phyloP scores from a whole-genome alignment of 2,329 filamentous ascomycete species.

The Fonsecaea erecta region DNA sequence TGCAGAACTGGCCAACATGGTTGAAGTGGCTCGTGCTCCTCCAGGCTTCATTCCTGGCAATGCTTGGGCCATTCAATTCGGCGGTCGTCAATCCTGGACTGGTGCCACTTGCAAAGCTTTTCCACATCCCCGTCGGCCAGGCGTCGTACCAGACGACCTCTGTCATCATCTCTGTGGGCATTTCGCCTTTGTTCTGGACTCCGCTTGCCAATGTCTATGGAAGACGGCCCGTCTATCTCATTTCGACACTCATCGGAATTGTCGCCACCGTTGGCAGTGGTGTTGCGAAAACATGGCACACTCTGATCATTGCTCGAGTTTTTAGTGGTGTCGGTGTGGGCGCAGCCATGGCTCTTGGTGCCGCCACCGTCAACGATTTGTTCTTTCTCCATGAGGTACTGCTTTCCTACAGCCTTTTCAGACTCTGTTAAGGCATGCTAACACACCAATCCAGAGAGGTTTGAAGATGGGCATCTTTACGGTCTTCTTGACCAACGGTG shows the following conservation, averaged over 20 bases:
- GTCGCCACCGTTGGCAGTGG: slow-evolving; percentile 36
- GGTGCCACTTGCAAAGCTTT: slow-evolving; percentile 39
- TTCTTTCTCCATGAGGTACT: slow-evolving; percentile 19
- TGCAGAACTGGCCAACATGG: slow-evolving; percentile 36
- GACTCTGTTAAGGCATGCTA: neutral
- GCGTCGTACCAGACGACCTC: slow-evolving; percentile 43
- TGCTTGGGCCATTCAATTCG: slow-evolving; percentile 39
- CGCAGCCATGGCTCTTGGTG: slow-evolving; percentile 23
- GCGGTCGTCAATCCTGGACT: slow-evolving; percentile 43
- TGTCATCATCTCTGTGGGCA: slow-evolving; percentile 42
- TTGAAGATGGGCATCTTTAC: slow-evolving; percentile 19
- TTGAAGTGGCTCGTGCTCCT: slow-evolving; percentile 37
- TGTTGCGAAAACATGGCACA: slow-evolving; percentile 9
- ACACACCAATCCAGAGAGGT: neutral
- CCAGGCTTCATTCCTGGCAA: slow-evolving; percentile 41
- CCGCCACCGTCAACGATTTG: slow-evolving; percentile 19
- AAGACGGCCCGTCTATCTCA: slow-evolving; percentile 41
- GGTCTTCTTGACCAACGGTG: slow-evolving; percentile 17
- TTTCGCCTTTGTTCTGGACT: slow-evolving; percentile 32
- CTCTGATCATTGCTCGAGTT: slow-evolving; percentile 11
- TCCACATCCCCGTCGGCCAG: slow-evolving; percentile 40
- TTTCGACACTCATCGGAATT: slow-evolving; percentile 40
- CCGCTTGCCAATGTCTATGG: slow-evolving; percentile 45
- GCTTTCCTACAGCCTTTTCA: no score
- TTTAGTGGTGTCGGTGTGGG: slow-evolving; percentile 16